A percentile compares a stretch with the other conserved stretches of the same genome.
These are phyloP conservation scores for Suhomyces wounanorum DNA, from an alignment of 1,139 yeast species.

Conservation along the genomic window DNA sequence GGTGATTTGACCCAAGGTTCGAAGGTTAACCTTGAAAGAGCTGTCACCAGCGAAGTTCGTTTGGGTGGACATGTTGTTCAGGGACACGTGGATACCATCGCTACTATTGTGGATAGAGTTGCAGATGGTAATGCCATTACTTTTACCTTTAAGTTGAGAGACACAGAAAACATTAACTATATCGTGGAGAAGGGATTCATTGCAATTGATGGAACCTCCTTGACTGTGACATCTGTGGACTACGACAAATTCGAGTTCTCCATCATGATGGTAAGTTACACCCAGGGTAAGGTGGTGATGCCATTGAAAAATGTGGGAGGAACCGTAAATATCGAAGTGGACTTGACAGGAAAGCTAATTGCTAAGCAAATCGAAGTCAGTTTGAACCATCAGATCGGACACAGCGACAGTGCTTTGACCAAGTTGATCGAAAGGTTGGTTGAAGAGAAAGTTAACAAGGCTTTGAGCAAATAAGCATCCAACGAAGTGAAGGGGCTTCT, in stretches of 20 bases:
- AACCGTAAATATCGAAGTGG: constrained; percentile 87
- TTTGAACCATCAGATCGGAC: constrained; percentile 55
- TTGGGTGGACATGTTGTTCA: constrained; percentile 98
- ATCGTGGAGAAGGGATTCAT: constrained; percentile 94
- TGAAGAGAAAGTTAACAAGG: constrained; percentile 45
- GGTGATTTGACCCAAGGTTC: constrained; percentile 60
- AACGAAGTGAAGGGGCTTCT: not conserved
- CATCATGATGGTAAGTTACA: constrained; percentile 89
- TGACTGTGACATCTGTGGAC: constrained; percentile 82
- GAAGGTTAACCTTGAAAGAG: constrained; percentile 86
- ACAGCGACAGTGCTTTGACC: constrained; percentile 39
- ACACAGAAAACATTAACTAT: constrained; percentile 63
- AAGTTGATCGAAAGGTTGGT: constrained; percentile 52
- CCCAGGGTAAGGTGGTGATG: constrained; percentile 79
- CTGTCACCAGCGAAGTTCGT: constrained; percentile 77
- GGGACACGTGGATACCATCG: constrained; percentile 94
- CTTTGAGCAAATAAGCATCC: constrained; percentile 1
- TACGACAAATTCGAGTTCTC: constrained; percentile 59
- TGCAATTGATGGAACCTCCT: constrained; percentile 89
- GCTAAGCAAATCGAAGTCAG: constrained; percentile 76
- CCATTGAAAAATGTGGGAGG: constrained; percentile 66
- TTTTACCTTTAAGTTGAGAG: constrained; percentile 73
- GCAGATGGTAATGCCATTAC: constrained; percentile 80
- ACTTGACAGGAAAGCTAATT: constrained; percentile 86
- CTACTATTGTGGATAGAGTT: constrained; percentile 54